Percentiles rank a stretch among this genome's conserved stretches.
Conservation (phyloP, 2,329 filamentous ascomycete species). For the Geosmithia putterillii region DNA sequence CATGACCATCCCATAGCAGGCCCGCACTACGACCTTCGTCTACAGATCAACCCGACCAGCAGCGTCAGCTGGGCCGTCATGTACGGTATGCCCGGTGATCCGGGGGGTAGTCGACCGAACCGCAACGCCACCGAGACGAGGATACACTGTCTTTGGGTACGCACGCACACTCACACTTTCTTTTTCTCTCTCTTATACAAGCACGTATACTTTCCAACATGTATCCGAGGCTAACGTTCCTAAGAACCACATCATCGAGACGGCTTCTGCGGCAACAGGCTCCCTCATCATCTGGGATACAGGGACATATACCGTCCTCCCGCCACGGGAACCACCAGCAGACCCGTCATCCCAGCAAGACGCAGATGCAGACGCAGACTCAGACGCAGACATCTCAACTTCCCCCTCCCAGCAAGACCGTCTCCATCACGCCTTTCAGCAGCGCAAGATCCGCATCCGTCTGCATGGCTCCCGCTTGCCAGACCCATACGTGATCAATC, state of each 20-base stretch:
- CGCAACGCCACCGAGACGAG: conserved; percentile 51
- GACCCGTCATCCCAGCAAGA: conserved; percentile 16
- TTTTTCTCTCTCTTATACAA: neutral
- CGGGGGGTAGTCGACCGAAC: conserved; percentile 39
- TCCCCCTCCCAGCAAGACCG: conserved; percentile 28
- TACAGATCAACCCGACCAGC: conserved; percentile 57
- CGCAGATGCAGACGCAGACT: conserved; percentile 5
- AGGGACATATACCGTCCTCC: conserved; percentile 43
- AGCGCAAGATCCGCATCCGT: conserved; percentile 42
- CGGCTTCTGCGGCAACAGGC: conserved; percentile 38
- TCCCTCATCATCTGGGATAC: conserved; percentile 53
- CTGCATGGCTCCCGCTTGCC: conserved; percentile 43
- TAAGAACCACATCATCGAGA: conserved; percentile 50
- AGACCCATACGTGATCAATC: conserved; percentile 36
- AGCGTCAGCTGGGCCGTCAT: conserved; percentile 54
- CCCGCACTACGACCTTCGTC: conserved; percentile 54
- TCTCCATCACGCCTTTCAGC: conserved; percentile 36
- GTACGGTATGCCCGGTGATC: conserved; percentile 48
- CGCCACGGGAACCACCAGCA: conserved; percentile 17
- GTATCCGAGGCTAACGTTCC: neutral
- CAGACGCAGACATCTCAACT: conserved; percentile 7
- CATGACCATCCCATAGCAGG: conserved; percentile 62
- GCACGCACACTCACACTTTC: conserved; percentile 3
- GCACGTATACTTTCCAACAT: neutral
- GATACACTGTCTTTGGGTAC: conserved; percentile 46